Evolutionary conservation across 495 filamentous ascomycete species (phyloP), one percentile per base, ranked within the genome.

Genomic region (Aspergillus taichungensis): DNA sequence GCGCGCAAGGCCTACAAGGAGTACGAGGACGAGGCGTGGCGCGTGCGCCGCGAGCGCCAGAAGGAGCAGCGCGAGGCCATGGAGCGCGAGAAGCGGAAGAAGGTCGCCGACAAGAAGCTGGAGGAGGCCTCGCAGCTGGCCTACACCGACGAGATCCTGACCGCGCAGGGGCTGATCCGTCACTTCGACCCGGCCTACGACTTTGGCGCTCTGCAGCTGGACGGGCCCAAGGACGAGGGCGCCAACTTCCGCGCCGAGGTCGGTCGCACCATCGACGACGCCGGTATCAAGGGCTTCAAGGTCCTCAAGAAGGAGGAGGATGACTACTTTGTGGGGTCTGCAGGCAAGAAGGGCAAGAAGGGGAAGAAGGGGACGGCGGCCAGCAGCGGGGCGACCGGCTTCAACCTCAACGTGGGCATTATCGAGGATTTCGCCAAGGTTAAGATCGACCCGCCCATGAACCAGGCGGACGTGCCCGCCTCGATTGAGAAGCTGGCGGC

Each of bases 321-420:
- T 9, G 83, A 86, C 49, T 96, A 94, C 74, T 84, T 96, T 35
- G 74, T 82, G 30, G 85, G 88, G 11, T 78, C 72, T 36, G 78
- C 77, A 28, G 80, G 80, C n/a, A 95, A 95, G 80, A 87, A 83
- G 71, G 90, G 90, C 57, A 90, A 90, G 64, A 94, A 94, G 78
- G 88, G 86, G 54, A 82, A 82, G 62, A 88, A 86, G 68, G 83
- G 82, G 54, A 64, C 61, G 31, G 67, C 65, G 43, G 61, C 66
- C 38, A 67, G 62, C 13, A 64, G 69, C 37, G 58, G 73, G 42
- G 68, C 74, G 18, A 54, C 67, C 34, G 56, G 57, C 44, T 94
- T 89, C 77, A 91, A 83, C 68, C 79, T 91, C 55, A 88, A 82
- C 51, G 80, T 91, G 34, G 87, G 88, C 46, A 80, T 95, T 43